Conservation (phyloP, 1,284 basidiomycete species). For the Xerocomus nothofagi region DNA sequence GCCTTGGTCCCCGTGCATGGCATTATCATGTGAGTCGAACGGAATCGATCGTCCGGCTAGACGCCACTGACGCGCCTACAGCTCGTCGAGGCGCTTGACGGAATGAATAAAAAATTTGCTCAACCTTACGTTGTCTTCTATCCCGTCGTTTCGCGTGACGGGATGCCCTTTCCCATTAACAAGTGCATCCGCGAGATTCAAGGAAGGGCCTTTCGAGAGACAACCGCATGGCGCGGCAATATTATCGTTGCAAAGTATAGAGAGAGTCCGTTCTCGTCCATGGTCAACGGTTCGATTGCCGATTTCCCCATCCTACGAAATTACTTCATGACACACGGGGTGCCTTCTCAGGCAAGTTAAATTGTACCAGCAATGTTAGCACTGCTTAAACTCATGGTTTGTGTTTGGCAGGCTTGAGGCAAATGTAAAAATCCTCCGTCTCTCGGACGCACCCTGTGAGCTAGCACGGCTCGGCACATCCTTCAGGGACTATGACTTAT, state of each 20-base stretch:
- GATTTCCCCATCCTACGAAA: constrained; percentile 80
- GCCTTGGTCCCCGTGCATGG: constrained; percentile 65
- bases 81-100: constrained; percentile 72
- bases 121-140: constrained; percentile 80
- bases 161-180: constrained; percentile 77
- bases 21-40: constrained; percentile 57
- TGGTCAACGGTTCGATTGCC: constrained; percentile 74
- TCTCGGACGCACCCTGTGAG: not conserved
- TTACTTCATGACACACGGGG: constrained; percentile 64
- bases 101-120: constrained; percentile 73
- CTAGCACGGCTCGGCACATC: constrained; percentile 3
- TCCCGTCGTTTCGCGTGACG: constrained; percentile 68
- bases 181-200: constrained; percentile 72
- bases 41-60: constrained; percentile 4
- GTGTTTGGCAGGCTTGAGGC: constrained; percentile 33
- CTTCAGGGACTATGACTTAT: constrained; percentile 24
- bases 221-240: constrained; percentile 73
- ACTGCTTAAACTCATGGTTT: constrained; percentile 29
- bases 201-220: constrained; percentile 56
- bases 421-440: constrained; percentile 17
- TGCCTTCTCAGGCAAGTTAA: constrained; percentile 41
- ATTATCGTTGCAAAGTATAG: constrained; percentile 73
- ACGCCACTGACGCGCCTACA: constrained; percentile 33
- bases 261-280: constrained; percentile 63
- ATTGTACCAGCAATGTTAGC: constrained; percentile 20